Conservation (phyloP, 352 stramenopile species). For the Pythium grandisporangium region DNA sequence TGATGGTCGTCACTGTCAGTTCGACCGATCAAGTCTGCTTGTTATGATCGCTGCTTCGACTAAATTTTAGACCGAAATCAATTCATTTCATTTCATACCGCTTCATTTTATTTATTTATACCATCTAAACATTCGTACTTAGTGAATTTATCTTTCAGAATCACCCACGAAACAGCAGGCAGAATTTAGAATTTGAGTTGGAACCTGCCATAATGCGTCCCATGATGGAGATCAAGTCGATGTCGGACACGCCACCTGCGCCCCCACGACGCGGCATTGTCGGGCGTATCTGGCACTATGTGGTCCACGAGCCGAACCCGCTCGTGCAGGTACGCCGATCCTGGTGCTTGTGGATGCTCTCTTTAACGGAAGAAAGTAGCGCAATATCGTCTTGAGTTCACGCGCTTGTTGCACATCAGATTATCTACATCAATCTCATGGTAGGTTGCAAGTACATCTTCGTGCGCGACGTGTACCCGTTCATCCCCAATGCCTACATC, state of each 20-base stretch:
- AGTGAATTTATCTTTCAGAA: too few species aligned
- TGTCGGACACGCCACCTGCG: not conserved
- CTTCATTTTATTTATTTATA: too few species aligned
- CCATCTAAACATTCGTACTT: too few species aligned
- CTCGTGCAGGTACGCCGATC: conserved; percentile 42
- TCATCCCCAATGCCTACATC: conserved; percentile 57
- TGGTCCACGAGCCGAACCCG: conserved; percentile 57
- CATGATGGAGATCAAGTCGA: not conserved
- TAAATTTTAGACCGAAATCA: too few species aligned
- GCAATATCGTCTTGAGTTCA: not conserved
- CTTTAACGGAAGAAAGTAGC: not conserved
- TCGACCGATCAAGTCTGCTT: too few species aligned
- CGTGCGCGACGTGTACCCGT: conserved; percentile 45
- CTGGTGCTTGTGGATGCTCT: not conserved
- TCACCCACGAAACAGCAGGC: too few species aligned
- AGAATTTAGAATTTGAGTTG: too few species aligned
- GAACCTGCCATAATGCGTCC: too few species aligned
- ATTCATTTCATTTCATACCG: too few species aligned
- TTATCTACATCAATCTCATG: conserved; percentile 77
- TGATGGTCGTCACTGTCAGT: too few species aligned
- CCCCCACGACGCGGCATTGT: conserved; percentile 6
- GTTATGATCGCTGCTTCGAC: too few species aligned
- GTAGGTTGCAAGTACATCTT: conserved; percentile 58
- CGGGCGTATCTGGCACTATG: conserved; percentile 35
- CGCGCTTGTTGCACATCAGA: too few species aligned